A percentile compares a stretch with the other conserved stretches of the same genome.
Conservation (phyloP, 1,139 yeast species). For the Scheffersomyces lignicola region DNA sequence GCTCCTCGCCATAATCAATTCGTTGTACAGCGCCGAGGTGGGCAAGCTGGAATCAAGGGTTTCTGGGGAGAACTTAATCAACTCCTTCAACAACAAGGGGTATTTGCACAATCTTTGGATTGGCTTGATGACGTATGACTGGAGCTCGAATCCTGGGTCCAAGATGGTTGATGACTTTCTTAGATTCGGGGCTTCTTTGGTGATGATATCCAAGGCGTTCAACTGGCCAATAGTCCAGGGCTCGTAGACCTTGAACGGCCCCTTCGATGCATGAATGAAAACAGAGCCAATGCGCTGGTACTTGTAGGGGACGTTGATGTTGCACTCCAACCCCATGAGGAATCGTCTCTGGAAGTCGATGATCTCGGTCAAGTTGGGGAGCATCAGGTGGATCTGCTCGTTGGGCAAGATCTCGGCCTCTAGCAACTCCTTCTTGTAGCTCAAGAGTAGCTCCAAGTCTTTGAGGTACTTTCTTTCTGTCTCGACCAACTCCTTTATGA, state of each 20-base stretch:
- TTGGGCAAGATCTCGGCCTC: conserved; percentile 67
- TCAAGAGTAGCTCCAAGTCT: conserved; percentile 73
- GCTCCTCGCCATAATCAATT: conserved; percentile 66
- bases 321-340: conserved; percentile 84
- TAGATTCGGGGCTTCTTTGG: conserved; percentile 59
- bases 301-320: conserved; percentile 70
- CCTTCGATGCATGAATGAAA: conserved; percentile 73
- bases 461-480: conserved; percentile 93
- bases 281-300: conserved; percentile 87
- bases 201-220: conserved; percentile 80
- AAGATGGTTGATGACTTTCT: conserved; percentile 59
- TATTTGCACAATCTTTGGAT: conserved; percentile 93
- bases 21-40: conserved; percentile 60
- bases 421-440: conserved; percentile 67
- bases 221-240: conserved; percentile 88
- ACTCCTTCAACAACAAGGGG: conserved; percentile 77
- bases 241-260: conserved; percentile 85
- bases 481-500: conserved; percentile 78
- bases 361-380: conserved; percentile 84
- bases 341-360: conserved; percentile 92
- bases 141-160: conserved; percentile 87
- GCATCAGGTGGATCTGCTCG: conserved; percentile 77
- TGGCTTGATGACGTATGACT: conserved; percentile 87
- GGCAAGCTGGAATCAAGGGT: conserved; percentile 21
- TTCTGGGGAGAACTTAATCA: conserved; percentile 59